A percentile compares a stretch with the other conserved stretches of the same genome.
Evolutionary conservation across 192 early-diverging fungal genomes (phyloP).

Genomic region (Coemansia sp.): DNA sequence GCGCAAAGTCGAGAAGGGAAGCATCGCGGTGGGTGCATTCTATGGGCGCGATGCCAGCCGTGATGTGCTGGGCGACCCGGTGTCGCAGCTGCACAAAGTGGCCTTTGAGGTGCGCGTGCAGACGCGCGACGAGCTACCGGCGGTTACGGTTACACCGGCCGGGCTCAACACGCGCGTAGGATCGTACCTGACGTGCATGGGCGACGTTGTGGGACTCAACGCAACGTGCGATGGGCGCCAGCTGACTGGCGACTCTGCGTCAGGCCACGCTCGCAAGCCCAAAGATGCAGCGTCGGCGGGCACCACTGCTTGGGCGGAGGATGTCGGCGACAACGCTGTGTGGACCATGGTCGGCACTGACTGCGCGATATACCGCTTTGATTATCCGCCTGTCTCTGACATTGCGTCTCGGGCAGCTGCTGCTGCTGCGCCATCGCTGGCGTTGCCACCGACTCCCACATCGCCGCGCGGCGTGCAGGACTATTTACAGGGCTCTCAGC

Average conservation of each 20-base stretch:
- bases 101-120: slow-evolving; percentile 72
- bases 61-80: slow-evolving; percentile 76
- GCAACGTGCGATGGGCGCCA: slow-evolving; percentile 45
- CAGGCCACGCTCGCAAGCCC: background rate
- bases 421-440: slow-evolving; percentile 13
- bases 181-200: slow-evolving; percentile 68
- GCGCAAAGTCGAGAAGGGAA: slow-evolving; percentile 83
- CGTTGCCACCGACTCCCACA: slow-evolving; percentile 39
- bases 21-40: slow-evolving; percentile 67
- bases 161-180: slow-evolving; percentile 45
- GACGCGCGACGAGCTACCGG: slow-evolving; percentile 46
- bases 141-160: slow-evolving; percentile 45
- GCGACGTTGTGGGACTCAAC: slow-evolving; percentile 77
- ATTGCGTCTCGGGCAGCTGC: slow-evolving; percentile 26
- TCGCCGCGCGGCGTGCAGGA: slow-evolving; percentile 27
- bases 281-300: slow-evolving; percentile 44
- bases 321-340: slow-evolving; percentile 84
- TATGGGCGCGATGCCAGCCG: slow-evolving; percentile 41
- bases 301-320: slow-evolving; percentile 68
- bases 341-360: slow-evolving; percentile 92
- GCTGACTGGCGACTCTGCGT: slow-evolving; percentile 17
- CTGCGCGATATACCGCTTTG: slow-evolving; percentile 50
- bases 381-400: slow-evolving; percentile 29
- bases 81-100: slow-evolving; percentile 89
- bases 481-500: slow-evolving; percentile 48